A percentile compares a stretch with the other conserved stretches of the same genome.
Conservation (phyloP, 257 asterid genomes). For the Anisodus acutangulus region DNA sequence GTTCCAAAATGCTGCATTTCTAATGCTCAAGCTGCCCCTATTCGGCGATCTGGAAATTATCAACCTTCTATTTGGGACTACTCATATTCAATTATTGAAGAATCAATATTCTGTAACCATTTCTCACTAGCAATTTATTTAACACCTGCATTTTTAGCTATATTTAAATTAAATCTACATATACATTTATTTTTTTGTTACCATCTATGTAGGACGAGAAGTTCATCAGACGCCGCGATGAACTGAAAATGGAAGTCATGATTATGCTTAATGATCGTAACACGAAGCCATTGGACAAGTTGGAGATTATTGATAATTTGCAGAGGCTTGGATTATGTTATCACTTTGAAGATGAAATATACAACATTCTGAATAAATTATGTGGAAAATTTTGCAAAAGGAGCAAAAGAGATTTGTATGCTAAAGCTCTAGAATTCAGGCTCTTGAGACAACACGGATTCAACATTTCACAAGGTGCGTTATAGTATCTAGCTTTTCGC, state of each 20-base stretch:
- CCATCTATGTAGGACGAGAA: slow-evolving; percentile 35
- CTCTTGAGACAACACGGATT: slow-evolving; percentile 48
- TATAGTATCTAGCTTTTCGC: background rate
- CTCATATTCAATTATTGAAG: slow-evolving; percentile 45
- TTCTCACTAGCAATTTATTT: background rate
- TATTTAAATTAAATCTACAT: background rate
- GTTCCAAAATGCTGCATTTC: background rate
- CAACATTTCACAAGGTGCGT: slow-evolving; percentile 45
- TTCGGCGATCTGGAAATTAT: slow-evolving; percentile 54
- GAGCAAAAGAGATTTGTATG: slow-evolving; percentile 35
- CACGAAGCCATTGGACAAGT: background rate
- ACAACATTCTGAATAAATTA: slow-evolving; percentile 23
- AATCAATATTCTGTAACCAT: slow-evolving; percentile 41
- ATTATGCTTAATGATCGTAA: slow-evolving; percentile 31
- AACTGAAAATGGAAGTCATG: slow-evolving; percentile 40
- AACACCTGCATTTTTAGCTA: background rate
- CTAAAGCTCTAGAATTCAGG: slow-evolving; percentile 48
- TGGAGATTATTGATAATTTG: slow-evolving; percentile 46
- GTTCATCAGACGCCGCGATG: slow-evolving; percentile 26
- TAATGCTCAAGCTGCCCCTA: background rate
- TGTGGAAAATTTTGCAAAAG: background rate
- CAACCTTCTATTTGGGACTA: slow-evolving; percentile 48
- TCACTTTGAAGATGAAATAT: slow-evolving; percentile 43
- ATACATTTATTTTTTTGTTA: too few species aligned
- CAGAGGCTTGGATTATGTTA: slow-evolving; percentile 46